These are phyloP conservation scores for Pulveroboletus frians DNA, from an alignment of 768 basidiomycete genomes.

Conservation along the genomic window DNA sequence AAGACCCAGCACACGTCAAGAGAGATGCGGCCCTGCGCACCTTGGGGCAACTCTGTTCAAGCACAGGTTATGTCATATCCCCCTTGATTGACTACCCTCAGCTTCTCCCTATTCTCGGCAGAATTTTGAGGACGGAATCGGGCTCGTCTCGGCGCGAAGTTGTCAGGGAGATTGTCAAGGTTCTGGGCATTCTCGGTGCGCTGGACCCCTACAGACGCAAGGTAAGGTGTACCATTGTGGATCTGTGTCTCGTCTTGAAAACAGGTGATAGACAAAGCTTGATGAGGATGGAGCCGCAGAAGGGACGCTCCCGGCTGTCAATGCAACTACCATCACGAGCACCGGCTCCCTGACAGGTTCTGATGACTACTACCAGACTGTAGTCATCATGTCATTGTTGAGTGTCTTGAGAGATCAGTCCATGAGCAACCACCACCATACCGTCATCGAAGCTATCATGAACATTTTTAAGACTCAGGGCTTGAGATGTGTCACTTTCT, in stretches of 20 bases:
- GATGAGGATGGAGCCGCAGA: slow-evolving; percentile 61
- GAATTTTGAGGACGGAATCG: slow-evolving; percentile 79
- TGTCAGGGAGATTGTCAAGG: slow-evolving; percentile 90
- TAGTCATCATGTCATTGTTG: slow-evolving; percentile 85
- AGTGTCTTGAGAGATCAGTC: slow-evolving; percentile 86
- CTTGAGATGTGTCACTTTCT: slow-evolving; percentile 89
- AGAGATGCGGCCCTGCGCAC: slow-evolving; percentile 93
- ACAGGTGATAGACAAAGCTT: slow-evolving; percentile 43
- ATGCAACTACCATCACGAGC: slow-evolving; percentile 64
- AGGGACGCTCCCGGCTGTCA: slow-evolving; percentile 54
- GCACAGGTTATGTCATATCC: slow-evolving; percentile 90
- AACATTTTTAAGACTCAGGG: slow-evolving; percentile 98
- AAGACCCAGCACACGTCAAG: slow-evolving; percentile 85
- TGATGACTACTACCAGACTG: slow-evolving; percentile 97
- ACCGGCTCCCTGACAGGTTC: slow-evolving; percentile 58
- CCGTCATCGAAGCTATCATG: slow-evolving; percentile 97
- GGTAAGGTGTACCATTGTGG: slow-evolving; percentile 39
- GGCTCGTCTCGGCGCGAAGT: slow-evolving; percentile 79
- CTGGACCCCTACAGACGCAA: slow-evolving; percentile 94
- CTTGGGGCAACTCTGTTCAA: slow-evolving; percentile 91
- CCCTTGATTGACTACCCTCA: slow-evolving; percentile 91
- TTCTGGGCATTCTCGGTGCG: slow-evolving; percentile 93
- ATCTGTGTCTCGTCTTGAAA: slow-evolving; percentile 4
- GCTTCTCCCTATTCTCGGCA: slow-evolving; percentile 76
- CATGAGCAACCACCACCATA: slow-evolving; percentile 80